These are phyloP conservation scores for Arthrinium phaeospermum DNA, from an alignment of 2,329 filamentous ascomycete genomes.

Conservation along the genomic window DNA sequence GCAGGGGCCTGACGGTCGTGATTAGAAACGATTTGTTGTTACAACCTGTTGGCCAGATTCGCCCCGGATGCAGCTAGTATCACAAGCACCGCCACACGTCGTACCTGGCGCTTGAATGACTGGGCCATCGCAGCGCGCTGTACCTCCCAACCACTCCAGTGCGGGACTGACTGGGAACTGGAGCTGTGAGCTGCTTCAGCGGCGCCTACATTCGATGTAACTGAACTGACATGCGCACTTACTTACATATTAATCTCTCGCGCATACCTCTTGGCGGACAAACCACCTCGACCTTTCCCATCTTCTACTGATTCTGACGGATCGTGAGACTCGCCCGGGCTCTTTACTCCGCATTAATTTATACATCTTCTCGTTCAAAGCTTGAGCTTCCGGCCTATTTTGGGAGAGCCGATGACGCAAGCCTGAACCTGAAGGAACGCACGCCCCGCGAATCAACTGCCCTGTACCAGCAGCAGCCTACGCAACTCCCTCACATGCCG, in stretches of 20 bases:
- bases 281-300: not conserved
- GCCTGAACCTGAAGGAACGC: conserved; percentile 14
- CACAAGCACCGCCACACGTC: conserved; percentile 9
- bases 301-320: not conserved
- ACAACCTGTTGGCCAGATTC: not conserved
- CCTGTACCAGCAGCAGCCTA: not conserved
- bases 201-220: not conserved
- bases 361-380: not conserved
- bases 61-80: not conserved
- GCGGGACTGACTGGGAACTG: not conserved
- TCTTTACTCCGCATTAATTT: not conserved
- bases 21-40: not conserved
- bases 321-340: not conserved
- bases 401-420: conserved; percentile 17
- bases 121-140: not conserved
- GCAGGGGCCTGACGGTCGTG: too few species aligned
- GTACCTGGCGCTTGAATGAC: conserved; percentile 11
- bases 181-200: conserved; percentile 13
- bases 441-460: conserved; percentile 3
- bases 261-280: not conserved
- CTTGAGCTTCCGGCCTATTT: not conserved
- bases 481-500: conserved; percentile 11
- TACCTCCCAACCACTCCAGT: conserved; percentile 13
- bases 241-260: not conserved
- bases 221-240: not conserved